Base-by-base conservation (phyloP, 441 rosid species). In the Syzygium malaccense region DNA sequence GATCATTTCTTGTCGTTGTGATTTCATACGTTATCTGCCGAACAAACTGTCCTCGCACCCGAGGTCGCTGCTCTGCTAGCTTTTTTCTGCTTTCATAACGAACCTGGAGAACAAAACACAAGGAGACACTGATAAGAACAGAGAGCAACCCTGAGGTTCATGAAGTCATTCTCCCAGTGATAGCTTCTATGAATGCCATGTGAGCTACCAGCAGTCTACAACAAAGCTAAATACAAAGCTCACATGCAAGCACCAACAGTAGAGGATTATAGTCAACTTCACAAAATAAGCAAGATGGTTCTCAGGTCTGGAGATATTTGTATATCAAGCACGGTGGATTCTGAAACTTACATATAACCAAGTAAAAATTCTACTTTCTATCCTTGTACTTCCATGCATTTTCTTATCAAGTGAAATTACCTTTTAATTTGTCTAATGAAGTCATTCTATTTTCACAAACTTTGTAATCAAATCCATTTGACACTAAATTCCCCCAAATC, bases 31-130 rank as follows among this genome's bases (percentile, higher is more conserved):
- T 85, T 85, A 56, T 87, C 87, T 89, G 92, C 41, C 93, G 91
- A 83, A 91, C 93, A 92, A 93, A 94, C 54, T 93, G 94, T 79
- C 95, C 95, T 75, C 89, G 90, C 88, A 90, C 90, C 87, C 93
- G 93, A 78, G 94, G 94, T 33, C 93, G 91, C 48, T 94, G 94
- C 89, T 94, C 95, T 55, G 95, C 94, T 84, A 93, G 86, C 64
- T 86, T 93, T 88, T 93, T 93, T 91, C 95, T 89, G 91, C 94
- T 92, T 25, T 94, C 93, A 60, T 92, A 93, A 25, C 92, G 91
- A 53, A 94, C 95, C 94, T 94, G 90, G 85, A 87, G 88, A 83
- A 89, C 25, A 90, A 86, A 30, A 88, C 55, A 84, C 14, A 87
- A 86, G 85, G 85, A 53, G 55, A 64, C 30, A 23, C 53, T 19